These are phyloP conservation scores for Phlebiopsis gigantea DNA, from an alignment of 768 basidiomycete species.

Conservation along the genomic window DNA sequence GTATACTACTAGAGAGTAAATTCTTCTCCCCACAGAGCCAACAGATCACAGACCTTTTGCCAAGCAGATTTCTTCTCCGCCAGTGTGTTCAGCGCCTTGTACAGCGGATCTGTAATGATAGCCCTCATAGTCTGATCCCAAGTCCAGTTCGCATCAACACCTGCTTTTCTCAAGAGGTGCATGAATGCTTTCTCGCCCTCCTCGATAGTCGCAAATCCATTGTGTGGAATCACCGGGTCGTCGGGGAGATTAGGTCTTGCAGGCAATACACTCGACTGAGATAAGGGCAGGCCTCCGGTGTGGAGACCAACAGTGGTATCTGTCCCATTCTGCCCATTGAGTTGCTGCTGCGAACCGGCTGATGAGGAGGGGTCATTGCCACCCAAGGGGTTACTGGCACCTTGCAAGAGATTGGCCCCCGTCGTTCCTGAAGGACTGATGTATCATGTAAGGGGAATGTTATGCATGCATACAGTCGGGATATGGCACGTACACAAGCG, in stretches of 20 bases:
- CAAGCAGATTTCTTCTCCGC: conserved; percentile 93
- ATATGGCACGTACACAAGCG: conserved; percentile 17
- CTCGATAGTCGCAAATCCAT: conserved; percentile 79
- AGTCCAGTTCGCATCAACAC: conserved; percentile 88
- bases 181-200: conserved; percentile 95
- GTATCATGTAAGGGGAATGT: neutral
- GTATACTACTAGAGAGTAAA: conserved; percentile 53
- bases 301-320: conserved; percentile 44
- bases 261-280: conserved; percentile 56
- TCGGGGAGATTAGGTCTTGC: conserved; percentile 78
- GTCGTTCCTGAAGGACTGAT: conserved; percentile 11
- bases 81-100: conserved; percentile 88
- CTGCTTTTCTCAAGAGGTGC: conserved; percentile 82
- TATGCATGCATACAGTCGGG: neutral
- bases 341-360: conserved; percentile 35
- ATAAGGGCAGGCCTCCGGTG: conserved; percentile 54
- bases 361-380: conserved; percentile 48
- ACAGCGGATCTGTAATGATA: conserved; percentile 96
- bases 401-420: conserved; percentile 32
- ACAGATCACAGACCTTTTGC: conserved; percentile 65
- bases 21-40: neutral
- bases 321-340: conserved; percentile 31
- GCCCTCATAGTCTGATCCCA: conserved; percentile 99
- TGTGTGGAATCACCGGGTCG: conserved; percentile 84
- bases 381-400: conserved; percentile 49